Evolutionary conservation across 495 filamentous ascomycete species (phyloP).

Genomic region (Aspergillus avenaceus): DNA sequence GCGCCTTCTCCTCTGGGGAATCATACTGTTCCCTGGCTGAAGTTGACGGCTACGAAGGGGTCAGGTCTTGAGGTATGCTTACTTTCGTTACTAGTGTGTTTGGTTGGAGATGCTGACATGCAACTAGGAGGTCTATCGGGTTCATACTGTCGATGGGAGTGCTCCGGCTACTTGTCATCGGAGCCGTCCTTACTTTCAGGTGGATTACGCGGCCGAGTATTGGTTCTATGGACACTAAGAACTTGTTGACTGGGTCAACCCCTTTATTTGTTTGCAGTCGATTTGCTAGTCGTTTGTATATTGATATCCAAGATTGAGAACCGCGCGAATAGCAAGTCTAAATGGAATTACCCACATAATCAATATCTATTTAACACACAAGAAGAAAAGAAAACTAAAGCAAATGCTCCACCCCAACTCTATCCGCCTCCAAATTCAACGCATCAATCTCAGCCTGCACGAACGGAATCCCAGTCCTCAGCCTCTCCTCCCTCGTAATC

Average conservation of each 20-base stretch:
- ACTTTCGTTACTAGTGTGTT: slow-evolving; percentile 3
- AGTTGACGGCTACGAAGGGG: slow-evolving; percentile 43
- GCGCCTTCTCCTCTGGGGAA: slow-evolving; percentile 46
- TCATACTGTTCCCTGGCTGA: slow-evolving; percentile 63
- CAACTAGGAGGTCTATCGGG: slow-evolving; percentile 56
- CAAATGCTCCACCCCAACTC: slow-evolving; percentile 38
- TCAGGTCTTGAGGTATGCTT: slow-evolving; percentile 38
- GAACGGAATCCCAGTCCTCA: slow-evolving; percentile 59
- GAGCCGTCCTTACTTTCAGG: slow-evolving; percentile 33
- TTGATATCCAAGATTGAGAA: no score
- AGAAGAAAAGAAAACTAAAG: no score
- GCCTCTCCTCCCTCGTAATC: slow-evolving; percentile 51
- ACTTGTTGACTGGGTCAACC: not conserved
- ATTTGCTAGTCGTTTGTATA: not conserved
- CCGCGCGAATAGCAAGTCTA: no score
- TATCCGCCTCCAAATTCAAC: slow-evolving; percentile 63
- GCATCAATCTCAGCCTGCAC: slow-evolving; percentile 60
- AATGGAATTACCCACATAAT: no score
- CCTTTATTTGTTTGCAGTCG: not conserved
- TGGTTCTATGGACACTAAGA: slow-evolving; percentile 54
- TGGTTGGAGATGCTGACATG: not conserved
- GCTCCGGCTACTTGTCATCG: slow-evolving; percentile 44
- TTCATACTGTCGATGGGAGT: slow-evolving; percentile 62
- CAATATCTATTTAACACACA: no score
- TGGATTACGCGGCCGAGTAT: slow-evolving; percentile 67